Evolutionary conservation across 805 yeast genomes (phyloP).

Genomic region (Dipodascus geniculatus): DNA sequence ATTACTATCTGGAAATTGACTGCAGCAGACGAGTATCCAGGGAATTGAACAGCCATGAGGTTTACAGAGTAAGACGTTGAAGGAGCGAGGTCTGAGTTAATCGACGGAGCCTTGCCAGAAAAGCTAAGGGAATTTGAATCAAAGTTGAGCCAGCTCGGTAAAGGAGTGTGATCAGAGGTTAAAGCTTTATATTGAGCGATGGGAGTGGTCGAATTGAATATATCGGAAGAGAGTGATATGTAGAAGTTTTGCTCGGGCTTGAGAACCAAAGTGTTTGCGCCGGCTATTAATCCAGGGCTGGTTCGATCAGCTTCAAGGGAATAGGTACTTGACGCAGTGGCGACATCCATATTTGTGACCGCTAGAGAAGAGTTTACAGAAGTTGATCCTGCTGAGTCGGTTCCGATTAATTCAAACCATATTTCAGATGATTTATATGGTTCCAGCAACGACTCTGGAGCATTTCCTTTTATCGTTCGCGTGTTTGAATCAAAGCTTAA

Average conservation of each 20-base stretch:
- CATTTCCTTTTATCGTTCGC: constrained; percentile 61
- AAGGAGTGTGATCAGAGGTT: constrained; percentile 69
- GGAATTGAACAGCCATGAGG: constrained; percentile 68
- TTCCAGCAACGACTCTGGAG: constrained; percentile 33
- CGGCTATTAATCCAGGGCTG: constrained; percentile 50
- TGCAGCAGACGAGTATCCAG: constrained; percentile 60
- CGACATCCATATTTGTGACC: constrained; percentile 34
- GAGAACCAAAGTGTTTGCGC: constrained; percentile 60
- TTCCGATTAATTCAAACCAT: constrained; percentile 47
- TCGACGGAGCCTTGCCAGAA: constrained; percentile 79
- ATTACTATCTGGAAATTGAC: constrained; percentile 62
- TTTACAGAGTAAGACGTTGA: constrained; percentile 57
- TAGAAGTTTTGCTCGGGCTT: constrained; percentile 57
- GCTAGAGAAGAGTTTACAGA: constrained; percentile 44
- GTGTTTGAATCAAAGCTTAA: constrained; percentile 52
- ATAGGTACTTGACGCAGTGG: not conserved
- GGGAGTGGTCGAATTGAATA: constrained; percentile 33
- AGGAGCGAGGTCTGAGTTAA: constrained; percentile 81
- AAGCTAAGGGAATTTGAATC: constrained; percentile 52
- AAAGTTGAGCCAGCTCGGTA: constrained; percentile 83
- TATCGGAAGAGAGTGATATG: constrained; percentile 47
- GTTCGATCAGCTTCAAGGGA: constrained; percentile 41
- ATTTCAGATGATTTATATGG: constrained; percentile 21
- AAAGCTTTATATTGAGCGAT: constrained; percentile 69
- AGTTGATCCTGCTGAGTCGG: constrained; percentile 42